Evolutionary conservation across 192 early-diverging fungal genomes (phyloP).

Genomic region (Dimargaris cristalligena): DNA sequence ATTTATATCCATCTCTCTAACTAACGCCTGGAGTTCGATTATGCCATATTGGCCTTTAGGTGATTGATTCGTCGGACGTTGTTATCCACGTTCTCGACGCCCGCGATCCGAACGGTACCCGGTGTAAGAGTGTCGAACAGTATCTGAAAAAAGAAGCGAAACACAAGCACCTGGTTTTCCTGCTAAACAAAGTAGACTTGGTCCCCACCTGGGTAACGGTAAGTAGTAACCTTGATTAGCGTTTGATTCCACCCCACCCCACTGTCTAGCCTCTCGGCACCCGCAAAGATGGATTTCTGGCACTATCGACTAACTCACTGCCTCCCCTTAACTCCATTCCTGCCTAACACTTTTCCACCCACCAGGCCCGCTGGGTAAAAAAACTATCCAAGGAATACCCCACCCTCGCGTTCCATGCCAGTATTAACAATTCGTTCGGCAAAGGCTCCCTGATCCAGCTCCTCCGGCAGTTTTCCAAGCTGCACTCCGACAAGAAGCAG

Average conservation of each 20-base stretch:
- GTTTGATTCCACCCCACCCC: too few species aligned
- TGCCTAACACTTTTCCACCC: too few species aligned
- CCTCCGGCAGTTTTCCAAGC: conserved; percentile 85
- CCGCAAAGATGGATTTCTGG: too few species aligned
- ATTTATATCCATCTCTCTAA: too few species aligned
- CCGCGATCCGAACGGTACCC: conserved; percentile 92
- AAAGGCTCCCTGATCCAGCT: conserved; percentile 95
- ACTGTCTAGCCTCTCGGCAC: too few species aligned
- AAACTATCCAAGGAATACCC: conserved; percentile 79
- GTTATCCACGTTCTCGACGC: conserved; percentile 96
- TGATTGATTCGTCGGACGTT: conserved; percentile 90
- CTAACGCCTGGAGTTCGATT: too few species aligned
- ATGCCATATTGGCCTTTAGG: too few species aligned
- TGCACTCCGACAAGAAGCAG: conserved; percentile 96
- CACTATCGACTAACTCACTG: too few species aligned
- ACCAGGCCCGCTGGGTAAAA: conserved; percentile 91
- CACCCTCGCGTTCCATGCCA: conserved; percentile 96
- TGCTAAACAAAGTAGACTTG: conserved; percentile 97
- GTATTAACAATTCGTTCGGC: conserved; percentile 97
- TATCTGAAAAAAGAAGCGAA: conserved; percentile 80
- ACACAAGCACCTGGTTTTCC: conserved; percentile 92
- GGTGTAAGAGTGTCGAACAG: conserved; percentile 82
- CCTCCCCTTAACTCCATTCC: too few species aligned
- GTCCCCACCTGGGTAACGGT: conserved; percentile 98
- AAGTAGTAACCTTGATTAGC: too few species aligned